Conservation (phyloP, 2,329 filamentous ascomycete genomes). For the Daldinia eschscholtzii region DNA sequence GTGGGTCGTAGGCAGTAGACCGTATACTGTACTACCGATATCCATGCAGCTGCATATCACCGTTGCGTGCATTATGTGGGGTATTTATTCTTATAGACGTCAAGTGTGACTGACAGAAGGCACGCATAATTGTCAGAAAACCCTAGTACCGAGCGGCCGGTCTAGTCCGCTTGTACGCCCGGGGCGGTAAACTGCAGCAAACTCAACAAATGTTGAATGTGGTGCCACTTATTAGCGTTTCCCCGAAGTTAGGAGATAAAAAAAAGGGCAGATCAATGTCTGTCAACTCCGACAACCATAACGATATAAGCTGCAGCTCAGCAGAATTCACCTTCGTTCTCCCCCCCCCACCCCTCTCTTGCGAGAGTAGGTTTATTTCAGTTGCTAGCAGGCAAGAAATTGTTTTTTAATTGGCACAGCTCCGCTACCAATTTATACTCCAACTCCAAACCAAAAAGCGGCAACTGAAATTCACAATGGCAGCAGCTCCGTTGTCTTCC, state of each 20-base stretch:
- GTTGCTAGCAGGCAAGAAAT: conserved; percentile 25
- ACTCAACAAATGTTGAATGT: conserved; percentile 22
- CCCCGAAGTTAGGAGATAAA: conserved; percentile 39
- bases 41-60: conserved; percentile 4
- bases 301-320: conserved; percentile 11
- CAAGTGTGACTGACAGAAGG: background rate
- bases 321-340: conserved; percentile 8
- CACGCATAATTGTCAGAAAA: conserved; percentile 9
- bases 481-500: conserved; percentile 61
- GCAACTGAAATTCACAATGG: conserved; percentile 51
- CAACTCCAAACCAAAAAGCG: conserved; percentile 12
- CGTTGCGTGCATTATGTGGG: conserved; percentile 5
- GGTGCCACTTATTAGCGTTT: conserved; percentile 31
- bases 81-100: background rate
- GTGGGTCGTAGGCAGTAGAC: background rate
- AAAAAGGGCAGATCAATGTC: conserved; percentile 16
- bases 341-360: conserved; percentile 9
- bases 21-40: conserved; percentile 13
- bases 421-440: conserved; percentile 22
- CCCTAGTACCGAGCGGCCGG: conserved; percentile 17
- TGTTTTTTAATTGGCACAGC: conserved; percentile 8
- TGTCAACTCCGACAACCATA: conserved; percentile 15
- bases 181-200: background rate
- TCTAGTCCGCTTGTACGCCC: conserved; percentile 14
- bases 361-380: conserved; percentile 24